Percentiles rank a stretch among this genome's conserved stretches.
Evolutionary conservation across 2,329 filamentous ascomycete genomes (phyloP).

Genomic region (Trichophyton benhamiae): DNA sequence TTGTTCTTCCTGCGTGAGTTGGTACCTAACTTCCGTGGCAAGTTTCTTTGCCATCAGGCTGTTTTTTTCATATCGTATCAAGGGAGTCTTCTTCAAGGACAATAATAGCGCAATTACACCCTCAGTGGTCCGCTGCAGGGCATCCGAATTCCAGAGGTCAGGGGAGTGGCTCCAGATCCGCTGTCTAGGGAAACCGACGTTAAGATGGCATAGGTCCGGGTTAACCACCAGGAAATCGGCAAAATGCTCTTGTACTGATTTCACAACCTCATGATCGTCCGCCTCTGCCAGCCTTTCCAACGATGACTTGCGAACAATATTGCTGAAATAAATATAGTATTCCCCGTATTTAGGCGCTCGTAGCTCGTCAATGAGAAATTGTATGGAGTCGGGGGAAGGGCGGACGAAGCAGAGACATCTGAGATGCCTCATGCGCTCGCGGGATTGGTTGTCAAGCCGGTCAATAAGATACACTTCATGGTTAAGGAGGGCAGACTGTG

Average conservation of each 20-base stretch:
- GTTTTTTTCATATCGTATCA: conserved; percentile 87
- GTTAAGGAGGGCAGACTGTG: conserved; percentile 84
- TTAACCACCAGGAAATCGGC: conserved; percentile 94
- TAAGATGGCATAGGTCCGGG: conserved; percentile 77
- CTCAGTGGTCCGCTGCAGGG: conserved; percentile 74
- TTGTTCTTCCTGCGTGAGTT: conserved; percentile 89
- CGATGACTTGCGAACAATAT: conserved; percentile 91
- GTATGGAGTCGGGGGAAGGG: conserved; percentile 83
- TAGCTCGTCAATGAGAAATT: conserved; percentile 87
- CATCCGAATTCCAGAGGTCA: conserved; percentile 83
- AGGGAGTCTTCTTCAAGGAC: conserved; percentile 87
- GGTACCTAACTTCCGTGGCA: conserved; percentile 81
- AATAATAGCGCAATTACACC: conserved; percentile 73
- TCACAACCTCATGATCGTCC: conserved; percentile 94
- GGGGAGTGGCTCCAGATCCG: conserved; percentile 70
- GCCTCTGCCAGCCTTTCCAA: conserved; percentile 89
- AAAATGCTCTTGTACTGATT: conserved; percentile 87
- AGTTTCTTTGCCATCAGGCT: conserved; percentile 85
- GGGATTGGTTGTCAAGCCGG: conserved; percentile 73
- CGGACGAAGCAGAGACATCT: conserved; percentile 87
- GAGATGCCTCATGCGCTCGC: conserved; percentile 97
- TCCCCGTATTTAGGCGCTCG: conserved; percentile 95
- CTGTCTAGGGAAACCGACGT: conserved; percentile 58
- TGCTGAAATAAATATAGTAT: conserved; percentile 95
- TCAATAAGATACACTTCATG: conserved; percentile 98